These are phyloP conservation scores for Mrakia frigida DNA, from an alignment of 768 basidiomycete genomes.

Conservation along the genomic window DNA sequence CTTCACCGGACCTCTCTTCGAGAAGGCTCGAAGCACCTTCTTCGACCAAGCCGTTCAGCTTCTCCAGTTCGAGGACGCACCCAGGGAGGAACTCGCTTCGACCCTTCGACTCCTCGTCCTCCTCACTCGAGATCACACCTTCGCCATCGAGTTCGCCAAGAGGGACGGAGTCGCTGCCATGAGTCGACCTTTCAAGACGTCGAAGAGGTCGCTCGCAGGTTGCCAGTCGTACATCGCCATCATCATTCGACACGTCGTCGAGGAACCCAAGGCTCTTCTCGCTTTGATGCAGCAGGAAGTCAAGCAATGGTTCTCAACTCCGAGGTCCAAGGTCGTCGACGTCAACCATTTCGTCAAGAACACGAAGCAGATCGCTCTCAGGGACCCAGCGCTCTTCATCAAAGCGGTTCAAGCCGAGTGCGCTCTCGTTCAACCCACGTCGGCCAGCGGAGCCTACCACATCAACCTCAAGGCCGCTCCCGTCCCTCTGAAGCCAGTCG, in stretches of 20 bases:
- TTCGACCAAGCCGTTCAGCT: conserved; percentile 73
- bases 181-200: conserved; percentile 59
- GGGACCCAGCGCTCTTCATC: conserved; percentile 72
- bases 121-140: conserved; percentile 65
- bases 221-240: conserved; percentile 78
- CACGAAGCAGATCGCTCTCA: conserved; percentile 70
- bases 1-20: conserved; percentile 56
- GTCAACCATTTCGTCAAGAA: conserved; percentile 66
- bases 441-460: conserved; percentile 52
- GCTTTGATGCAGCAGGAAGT: conserved; percentile 76
- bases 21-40: conserved; percentile 59
- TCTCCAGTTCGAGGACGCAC: conserved; percentile 59
- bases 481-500: neutral
- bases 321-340: conserved; percentile 55
- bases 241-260: conserved; percentile 86
- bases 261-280: conserved; percentile 60
- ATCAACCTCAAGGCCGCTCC: conserved; percentile 52
- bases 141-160: conserved; percentile 64
- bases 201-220: conserved; percentile 52
- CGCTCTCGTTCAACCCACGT: conserved; percentile 63
- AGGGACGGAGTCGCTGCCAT: conserved; percentile 59
- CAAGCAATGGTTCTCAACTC: conserved; percentile 67
- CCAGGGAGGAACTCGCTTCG: conserved; percentile 75
- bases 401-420: conserved; percentile 66
- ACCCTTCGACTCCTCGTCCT: conserved; percentile 75